Conservation (phyloP, 306 rosid species). For the Acacia melanoxylon region DNA sequence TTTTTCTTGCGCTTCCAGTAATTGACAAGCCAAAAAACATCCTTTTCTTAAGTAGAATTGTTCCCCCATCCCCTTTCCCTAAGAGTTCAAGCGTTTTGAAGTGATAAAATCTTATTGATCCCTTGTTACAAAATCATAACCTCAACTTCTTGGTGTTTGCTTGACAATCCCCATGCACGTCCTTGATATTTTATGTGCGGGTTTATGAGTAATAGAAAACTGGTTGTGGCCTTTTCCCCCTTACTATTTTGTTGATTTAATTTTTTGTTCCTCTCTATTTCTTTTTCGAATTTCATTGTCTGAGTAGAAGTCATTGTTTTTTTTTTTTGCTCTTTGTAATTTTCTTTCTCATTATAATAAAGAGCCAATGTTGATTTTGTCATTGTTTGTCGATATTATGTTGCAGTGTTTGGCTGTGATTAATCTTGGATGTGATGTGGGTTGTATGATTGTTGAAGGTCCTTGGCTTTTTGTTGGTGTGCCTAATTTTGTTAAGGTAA, state of each 20-base stretch:
- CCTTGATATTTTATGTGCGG: background rate
- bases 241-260: background rate
- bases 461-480: conserved; percentile 96
- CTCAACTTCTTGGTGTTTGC: background rate
- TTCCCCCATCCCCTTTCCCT: background rate
- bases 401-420: conserved; percentile 69
- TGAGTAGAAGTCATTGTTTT: background rate
- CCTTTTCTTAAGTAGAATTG: background rate
- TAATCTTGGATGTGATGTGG: conserved; percentile 86
- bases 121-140: background rate
- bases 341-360: background rate
- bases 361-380: conserved; percentile 14
- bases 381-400: conserved; percentile 22
- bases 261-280: background rate
- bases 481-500: conserved; percentile 80
- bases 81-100: background rate
- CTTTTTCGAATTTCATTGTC: conserved; percentile 14
- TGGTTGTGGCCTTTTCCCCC: background rate
- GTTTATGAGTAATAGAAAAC: background rate
- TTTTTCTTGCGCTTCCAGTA: background rate
- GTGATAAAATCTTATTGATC: background rate
- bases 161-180: background rate
- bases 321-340: background rate
- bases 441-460: conserved; percentile 93
- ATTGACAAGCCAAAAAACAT: background rate